Percentiles rank a stretch among this genome's conserved stretches.
phyloP scores from a whole-genome alignment of 441 rosid species.

The Pelargonium australe region DNA sequence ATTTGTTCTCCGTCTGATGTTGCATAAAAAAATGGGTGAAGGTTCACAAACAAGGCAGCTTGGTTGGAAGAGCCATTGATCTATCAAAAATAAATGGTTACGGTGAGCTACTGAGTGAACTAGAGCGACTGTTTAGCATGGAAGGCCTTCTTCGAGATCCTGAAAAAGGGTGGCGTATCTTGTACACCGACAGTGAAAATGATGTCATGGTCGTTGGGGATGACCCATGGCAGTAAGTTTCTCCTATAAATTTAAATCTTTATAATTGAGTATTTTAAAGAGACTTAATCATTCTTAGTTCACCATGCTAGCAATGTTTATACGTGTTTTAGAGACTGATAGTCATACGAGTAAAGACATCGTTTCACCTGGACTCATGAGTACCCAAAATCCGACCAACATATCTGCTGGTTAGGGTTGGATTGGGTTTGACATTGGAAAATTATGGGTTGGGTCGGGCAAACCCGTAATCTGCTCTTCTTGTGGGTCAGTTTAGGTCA shows the following conservation, averaged over 20 bases:
- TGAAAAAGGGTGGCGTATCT: conserved; percentile 73
- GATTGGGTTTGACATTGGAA: too few species aligned
- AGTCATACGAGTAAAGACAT: neutral
- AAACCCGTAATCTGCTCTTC: too few species aligned
- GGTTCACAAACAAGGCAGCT: conserved; percentile 97
- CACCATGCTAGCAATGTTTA: neutral
- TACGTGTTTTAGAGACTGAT: neutral
- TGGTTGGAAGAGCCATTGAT: conserved; percentile 90
- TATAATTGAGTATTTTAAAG: neutral
- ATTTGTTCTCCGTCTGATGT: conserved; percentile 17
- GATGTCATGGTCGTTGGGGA: conserved; percentile 94
- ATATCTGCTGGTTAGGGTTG: neutral
- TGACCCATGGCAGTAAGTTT: conserved; percentile 92
- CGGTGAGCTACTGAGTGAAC: conserved; percentile 42
- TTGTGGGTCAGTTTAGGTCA: too few species aligned
- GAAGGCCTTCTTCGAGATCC: conserved; percentile 75
- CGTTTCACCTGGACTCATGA: too few species aligned
- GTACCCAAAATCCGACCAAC: neutral
- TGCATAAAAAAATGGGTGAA: conserved; percentile 24
- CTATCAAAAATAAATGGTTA: conserved; percentile 9
- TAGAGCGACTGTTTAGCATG: conserved; percentile 67
- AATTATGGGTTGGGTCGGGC: too few species aligned
- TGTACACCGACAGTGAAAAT: conserved; percentile 86
- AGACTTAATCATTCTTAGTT: too few species aligned
- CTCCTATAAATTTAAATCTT: conserved; percentile 13